Evolutionary conservation across 139 green algal species (phyloP).

Genomic region (Tetradesmus obliquus): DNA sequence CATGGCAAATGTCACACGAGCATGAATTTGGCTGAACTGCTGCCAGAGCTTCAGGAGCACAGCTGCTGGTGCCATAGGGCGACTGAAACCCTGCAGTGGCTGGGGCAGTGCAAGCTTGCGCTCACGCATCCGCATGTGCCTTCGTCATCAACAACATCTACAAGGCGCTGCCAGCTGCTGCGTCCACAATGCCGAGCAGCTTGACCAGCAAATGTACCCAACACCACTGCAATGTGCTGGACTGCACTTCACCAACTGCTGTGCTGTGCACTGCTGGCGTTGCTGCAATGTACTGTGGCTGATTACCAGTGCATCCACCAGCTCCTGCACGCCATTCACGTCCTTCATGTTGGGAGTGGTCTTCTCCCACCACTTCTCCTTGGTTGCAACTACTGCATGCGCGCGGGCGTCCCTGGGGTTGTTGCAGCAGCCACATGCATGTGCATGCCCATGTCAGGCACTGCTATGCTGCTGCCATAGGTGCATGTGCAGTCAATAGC

Average conservation of each 20-base stretch:
- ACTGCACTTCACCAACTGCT: not conserved
- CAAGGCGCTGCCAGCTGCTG: not conserved
- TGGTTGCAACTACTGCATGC: not conserved
- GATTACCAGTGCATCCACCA: conserved; percentile 84
- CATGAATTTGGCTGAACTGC: not conserved
- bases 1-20: too few relatives aligned
- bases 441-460: not conserved
- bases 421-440: not conserved
- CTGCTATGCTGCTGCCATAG: not conserved
- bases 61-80: too few relatives aligned
- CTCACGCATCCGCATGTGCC: too few relatives aligned
- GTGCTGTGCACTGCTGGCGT: not conserved
- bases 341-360: conserved; percentile 77
- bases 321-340: conserved; percentile 76
- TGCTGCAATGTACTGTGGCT: not conserved
- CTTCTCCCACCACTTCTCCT: conserved; percentile 43
- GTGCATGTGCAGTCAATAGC: not conserved
- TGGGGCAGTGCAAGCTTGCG: too few relatives aligned
- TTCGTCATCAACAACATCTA: too few relatives aligned
- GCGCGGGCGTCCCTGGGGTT: not conserved
- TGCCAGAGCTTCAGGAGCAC: too few relatives aligned
- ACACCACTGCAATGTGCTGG: not conserved
- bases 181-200: too few relatives aligned
- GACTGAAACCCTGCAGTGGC: too few relatives aligned
- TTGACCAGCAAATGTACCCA: too few relatives aligned